Conservation (phyloP, 805 yeast species). For the Saturnispora kantuleensis region DNA sequence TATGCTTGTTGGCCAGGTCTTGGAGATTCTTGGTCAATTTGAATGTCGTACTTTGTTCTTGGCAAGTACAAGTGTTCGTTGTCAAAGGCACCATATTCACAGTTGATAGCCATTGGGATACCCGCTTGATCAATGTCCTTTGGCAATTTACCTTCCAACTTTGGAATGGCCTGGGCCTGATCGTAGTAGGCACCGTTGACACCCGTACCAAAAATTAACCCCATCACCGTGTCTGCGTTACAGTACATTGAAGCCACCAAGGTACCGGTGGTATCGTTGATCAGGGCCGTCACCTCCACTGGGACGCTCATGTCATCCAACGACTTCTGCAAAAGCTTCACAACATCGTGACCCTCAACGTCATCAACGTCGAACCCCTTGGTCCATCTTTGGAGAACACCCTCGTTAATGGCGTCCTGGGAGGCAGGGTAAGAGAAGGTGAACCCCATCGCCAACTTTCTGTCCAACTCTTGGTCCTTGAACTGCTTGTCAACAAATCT, state of each 20-base stretch:
- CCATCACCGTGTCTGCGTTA: constrained; percentile 84
- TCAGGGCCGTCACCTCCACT: constrained; percentile 80
- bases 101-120: constrained; percentile 88
- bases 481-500: constrained; percentile 50
- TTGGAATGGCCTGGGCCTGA: constrained; percentile 59
- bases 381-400: constrained; percentile 91
- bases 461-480: constrained; percentile 51
- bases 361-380: constrained; percentile 91
- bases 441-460: constrained; percentile 75
- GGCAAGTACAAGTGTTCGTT: constrained; percentile 79
- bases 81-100: constrained; percentile 97
- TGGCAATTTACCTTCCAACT: constrained; percentile 61
- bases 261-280: constrained; percentile 96
- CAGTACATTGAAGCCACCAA: constrained; percentile 90
- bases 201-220: constrained; percentile 95
- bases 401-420: constrained; percentile 75
- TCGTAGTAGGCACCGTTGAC: constrained; percentile 96
- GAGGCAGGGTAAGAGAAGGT: constrained; percentile 89
- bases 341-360: constrained; percentile 92
- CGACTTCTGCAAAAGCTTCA: constrained; percentile 78
- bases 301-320: constrained; percentile 58
- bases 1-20: constrained; percentile 94
- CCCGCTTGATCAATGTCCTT: constrained; percentile 46
- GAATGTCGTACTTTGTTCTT: constrained; percentile 78
- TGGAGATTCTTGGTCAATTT: constrained; percentile 78